Evolutionary conservation across 2,329 filamentous ascomycete genomes (phyloP).

Genomic region (Cladosporium sp.): DNA sequence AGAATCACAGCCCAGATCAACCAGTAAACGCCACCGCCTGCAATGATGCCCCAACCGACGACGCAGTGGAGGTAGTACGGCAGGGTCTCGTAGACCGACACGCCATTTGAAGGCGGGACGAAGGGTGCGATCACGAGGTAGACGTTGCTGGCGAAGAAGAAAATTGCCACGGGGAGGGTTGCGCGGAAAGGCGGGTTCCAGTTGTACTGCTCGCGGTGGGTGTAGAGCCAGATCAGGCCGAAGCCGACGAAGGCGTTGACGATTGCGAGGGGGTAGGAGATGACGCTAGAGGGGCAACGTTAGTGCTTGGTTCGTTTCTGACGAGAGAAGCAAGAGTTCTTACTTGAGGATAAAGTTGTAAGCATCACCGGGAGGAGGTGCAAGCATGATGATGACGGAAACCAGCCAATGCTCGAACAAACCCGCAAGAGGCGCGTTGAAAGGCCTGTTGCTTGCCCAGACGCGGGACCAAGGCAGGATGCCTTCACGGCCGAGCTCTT

Average conservation of each 20-base stretch:
- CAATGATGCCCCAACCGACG: slow-evolving; percentile 49
- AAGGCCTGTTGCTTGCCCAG: slow-evolving; percentile 61
- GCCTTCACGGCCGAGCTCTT: slow-evolving; percentile 63
- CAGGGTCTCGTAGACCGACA: slow-evolving; percentile 50
- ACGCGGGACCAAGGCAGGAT: slow-evolving; percentile 60
- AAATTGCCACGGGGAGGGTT: slow-evolving; percentile 47
- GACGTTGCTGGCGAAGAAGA: slow-evolving; percentile 51
- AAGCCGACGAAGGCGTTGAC: slow-evolving; percentile 50
- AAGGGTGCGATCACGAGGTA: slow-evolving; percentile 52
- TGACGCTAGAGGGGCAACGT: slow-evolving; percentile 42
- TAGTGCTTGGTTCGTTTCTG: not conserved
- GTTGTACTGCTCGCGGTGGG: slow-evolving; percentile 37
- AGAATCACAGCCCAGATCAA: slow-evolving; percentile 48
- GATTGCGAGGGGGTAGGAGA: slow-evolving; percentile 60
- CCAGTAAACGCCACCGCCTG: slow-evolving; percentile 49
- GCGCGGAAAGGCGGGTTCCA: slow-evolving; percentile 49
- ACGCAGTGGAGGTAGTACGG: slow-evolving; percentile 54
- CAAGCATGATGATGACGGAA: slow-evolving; percentile 62
- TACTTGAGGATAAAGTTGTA: slow-evolving; percentile 52
- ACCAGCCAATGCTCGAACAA: slow-evolving; percentile 62
- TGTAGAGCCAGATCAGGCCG: slow-evolving; percentile 48
- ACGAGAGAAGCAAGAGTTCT: not conserved
- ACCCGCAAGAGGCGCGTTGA: slow-evolving; percentile 58
- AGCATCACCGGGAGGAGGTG: slow-evolving; percentile 62
- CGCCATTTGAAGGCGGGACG: slow-evolving; percentile 44